Percentiles rank a stretch among this genome's conserved stretches.
phyloP scores from a whole-genome alignment of 1,284 basidiomycete species.

The Cutaneotrichosporon curvatum region DNA sequence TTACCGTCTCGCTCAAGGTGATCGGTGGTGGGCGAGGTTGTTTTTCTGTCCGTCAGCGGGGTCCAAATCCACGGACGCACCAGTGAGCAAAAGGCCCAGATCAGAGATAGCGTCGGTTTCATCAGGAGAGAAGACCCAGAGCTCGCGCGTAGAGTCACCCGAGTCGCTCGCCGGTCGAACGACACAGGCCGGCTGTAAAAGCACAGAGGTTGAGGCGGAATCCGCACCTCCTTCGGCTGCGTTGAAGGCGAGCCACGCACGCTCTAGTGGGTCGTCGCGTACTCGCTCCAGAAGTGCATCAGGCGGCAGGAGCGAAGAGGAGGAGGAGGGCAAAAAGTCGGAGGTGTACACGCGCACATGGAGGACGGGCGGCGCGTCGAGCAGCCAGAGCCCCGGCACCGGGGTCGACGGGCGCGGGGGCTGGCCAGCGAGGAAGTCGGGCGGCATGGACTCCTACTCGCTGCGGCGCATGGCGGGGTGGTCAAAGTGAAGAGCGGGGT shows the following conservation, averaged over 20 bases:
- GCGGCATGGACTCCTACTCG: no score
- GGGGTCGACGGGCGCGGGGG: conserved; percentile 16
- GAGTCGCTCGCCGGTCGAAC: conserved; percentile 6
- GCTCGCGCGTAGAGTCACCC: conserved; percentile 2
- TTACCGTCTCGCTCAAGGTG: conserved; percentile 7
- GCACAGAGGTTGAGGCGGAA: no score
- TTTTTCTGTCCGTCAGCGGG: conserved; percentile 8
- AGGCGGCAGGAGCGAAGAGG: no score
- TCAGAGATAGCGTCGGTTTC: neutral
- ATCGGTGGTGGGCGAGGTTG: conserved; percentile 7
- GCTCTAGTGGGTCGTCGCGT: conserved; percentile 21
- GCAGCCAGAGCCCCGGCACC: conserved; percentile 25
- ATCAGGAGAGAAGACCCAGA: conserved; percentile 14
- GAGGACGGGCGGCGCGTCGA: conserved; percentile 22
- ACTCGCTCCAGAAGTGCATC: conserved; percentile 3
- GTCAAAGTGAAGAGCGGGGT: no score
- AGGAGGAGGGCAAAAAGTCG: no score
- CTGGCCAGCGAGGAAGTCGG: conserved; percentile 16
- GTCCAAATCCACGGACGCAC: neutral
- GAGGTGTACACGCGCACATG: conserved; percentile 14
- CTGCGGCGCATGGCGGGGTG: no score
- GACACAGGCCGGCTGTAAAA: neutral
- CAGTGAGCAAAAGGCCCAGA: conserved; percentile 1
- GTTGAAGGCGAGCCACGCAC: conserved; percentile 24
- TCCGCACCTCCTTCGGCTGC: no score